Evolutionary conservation across 164 flowering plant genomes (phyloP).

Genomic region (Vitis cinerea): DNA sequence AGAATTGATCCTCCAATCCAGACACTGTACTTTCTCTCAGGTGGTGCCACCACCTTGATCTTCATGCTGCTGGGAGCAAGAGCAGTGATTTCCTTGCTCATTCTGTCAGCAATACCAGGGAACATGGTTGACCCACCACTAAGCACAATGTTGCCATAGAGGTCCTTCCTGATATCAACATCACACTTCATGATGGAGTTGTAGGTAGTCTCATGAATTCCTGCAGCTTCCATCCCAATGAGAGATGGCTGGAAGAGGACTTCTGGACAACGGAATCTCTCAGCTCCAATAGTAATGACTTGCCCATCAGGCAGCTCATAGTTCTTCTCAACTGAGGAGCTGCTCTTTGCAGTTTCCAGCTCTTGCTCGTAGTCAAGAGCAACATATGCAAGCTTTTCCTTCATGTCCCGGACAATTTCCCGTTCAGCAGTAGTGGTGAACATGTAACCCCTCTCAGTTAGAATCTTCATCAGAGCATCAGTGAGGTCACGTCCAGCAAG

Average conservation of each 20-base stretch:
- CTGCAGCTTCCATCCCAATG: slow-evolving; percentile 53
- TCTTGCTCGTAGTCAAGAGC: slow-evolving; percentile 51
- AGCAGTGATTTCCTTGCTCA: slow-evolving; percentile 54
- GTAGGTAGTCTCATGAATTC: slow-evolving; percentile 48
- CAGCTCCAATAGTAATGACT: slow-evolving; percentile 49
- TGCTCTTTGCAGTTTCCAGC: slow-evolving; percentile 43
- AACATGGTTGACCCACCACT: slow-evolving; percentile 56
- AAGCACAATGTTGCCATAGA: slow-evolving; percentile 52
- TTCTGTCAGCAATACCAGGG: slow-evolving; percentile 54
- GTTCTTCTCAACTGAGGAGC: slow-evolving; percentile 47
- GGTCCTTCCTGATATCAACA: slow-evolving; percentile 50
- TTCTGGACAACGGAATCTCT: slow-evolving; percentile 52
- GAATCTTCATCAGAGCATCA: slow-evolving; percentile 50
- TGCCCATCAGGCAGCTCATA: slow-evolving; percentile 52
- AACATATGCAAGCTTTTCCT: slow-evolving; percentile 48
- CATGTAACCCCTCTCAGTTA: slow-evolving; percentile 54
- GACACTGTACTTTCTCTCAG: slow-evolving; percentile 54
- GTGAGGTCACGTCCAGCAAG: slow-evolving; percentile 58
- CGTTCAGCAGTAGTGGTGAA: slow-evolving; percentile 57
- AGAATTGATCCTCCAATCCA: slow-evolving; percentile 54
- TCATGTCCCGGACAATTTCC: slow-evolving; percentile 56
- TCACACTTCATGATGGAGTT: slow-evolving; percentile 55
- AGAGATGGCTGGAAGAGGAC: slow-evolving; percentile 51
- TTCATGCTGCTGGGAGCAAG: slow-evolving; percentile 56
- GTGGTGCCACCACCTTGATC: slow-evolving; percentile 51